phyloP scores from a whole-genome alignment of 371 early-diverging fungal genomes.

The Rhizopus microsporus region DNA sequence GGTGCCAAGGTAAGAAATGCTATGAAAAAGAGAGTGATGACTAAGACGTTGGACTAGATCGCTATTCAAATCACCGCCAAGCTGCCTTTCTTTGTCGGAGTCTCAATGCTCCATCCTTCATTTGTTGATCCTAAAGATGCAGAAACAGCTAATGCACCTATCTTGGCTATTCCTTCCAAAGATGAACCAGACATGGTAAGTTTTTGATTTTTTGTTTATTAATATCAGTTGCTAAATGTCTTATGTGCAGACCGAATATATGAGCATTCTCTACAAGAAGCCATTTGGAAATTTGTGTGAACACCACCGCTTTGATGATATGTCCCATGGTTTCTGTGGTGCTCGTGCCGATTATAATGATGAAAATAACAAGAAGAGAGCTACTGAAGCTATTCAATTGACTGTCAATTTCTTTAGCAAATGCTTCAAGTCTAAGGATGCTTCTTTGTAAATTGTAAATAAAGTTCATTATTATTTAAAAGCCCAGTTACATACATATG shows the following conservation, averaged over 20 bases:
- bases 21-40: neutral
- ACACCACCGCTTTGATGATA: slow-evolving; percentile 65
- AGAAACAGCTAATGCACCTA: slow-evolving; percentile 54
- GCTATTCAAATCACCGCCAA: slow-evolving; percentile 34
- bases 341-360: slow-evolving; percentile 66
- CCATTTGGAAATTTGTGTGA: slow-evolving; percentile 59
- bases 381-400: slow-evolving; percentile 54
- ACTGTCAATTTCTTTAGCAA: slow-evolving; percentile 53
- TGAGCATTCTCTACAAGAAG: slow-evolving; percentile 50
- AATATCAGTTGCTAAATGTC: too few species aligned
- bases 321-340: slow-evolving; percentile 73
- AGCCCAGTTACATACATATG: neutral
- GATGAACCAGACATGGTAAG: slow-evolving; percentile 64
- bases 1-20: slow-evolving; percentile 48
- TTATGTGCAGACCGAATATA: slow-evolving; percentile 40
- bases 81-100: slow-evolving; percentile 45
- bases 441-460: slow-evolving; percentile 5
- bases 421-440: slow-evolving; percentile 15
- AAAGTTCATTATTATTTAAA: neutral
- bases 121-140: slow-evolving; percentile 55
- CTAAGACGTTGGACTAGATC: slow-evolving; percentile 21
- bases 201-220: neutral
- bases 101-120: slow-evolving; percentile 66
- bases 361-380: slow-evolving; percentile 48
- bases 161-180: slow-evolving; percentile 62